A percentile compares a stretch with the other conserved stretches of the same genome.
Conservation (phyloP, 805 yeast genomes). For the Starmerella kuoi region DNA sequence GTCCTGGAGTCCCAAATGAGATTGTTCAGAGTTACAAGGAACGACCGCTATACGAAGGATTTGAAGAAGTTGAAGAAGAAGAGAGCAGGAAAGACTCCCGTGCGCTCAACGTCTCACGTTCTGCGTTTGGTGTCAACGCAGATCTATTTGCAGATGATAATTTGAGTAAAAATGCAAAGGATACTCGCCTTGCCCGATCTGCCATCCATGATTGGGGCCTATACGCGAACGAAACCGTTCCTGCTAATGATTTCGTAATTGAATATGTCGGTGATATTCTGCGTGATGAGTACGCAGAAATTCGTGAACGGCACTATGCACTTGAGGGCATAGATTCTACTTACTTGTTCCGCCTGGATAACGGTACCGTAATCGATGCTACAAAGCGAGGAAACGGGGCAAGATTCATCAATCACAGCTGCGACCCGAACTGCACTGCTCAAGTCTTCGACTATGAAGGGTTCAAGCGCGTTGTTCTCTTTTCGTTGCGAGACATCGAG, state of each 20-base stretch:
- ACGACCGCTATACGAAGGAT: conserved; percentile 9
- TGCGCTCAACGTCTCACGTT: conserved; percentile 58
- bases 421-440: conserved; percentile 95
- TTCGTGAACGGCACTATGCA: conserved; percentile 73
- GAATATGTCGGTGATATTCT: conserved; percentile 95
- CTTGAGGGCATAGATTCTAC: conserved; percentile 92
- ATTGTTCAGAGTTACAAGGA: conserved; percentile 12
- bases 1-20: conserved; percentile 9
- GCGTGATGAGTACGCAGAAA: conserved; percentile 86
- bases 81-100: conserved; percentile 74
- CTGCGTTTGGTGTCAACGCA: conserved; percentile 35
- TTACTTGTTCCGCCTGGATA: conserved; percentile 83
- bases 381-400: conserved; percentile 97
- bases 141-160: conserved; percentile 77
- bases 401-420: conserved; percentile 90
- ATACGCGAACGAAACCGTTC: conserved; percentile 88
- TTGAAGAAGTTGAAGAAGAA: conserved; percentile 58
- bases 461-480: conserved; percentile 82
- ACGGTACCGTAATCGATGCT: conserved; percentile 90
- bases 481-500: conserved; percentile 76
- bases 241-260: conserved; percentile 93
- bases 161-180: conserved; percentile 77
- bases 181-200: conserved; percentile 91
- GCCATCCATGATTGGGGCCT: conserved; percentile 98
- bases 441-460: conserved; percentile 75